phyloP scores from a whole-genome alignment of 352 stramenopile species.

The Globisporangium mamillatum region DNA sequence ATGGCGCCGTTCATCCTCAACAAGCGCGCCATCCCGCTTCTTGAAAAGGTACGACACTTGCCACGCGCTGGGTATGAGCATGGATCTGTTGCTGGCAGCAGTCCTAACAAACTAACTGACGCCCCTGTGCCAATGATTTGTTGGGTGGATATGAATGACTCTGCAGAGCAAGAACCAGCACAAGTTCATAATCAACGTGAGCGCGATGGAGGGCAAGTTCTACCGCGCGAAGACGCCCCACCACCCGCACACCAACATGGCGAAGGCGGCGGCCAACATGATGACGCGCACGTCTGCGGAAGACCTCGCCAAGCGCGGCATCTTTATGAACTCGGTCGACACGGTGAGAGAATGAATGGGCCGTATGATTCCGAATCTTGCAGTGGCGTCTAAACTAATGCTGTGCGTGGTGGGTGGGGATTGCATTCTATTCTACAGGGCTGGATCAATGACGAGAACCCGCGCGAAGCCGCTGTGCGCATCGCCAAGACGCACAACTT shows the following conservation, averaged over 20 bases:
- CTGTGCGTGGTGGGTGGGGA: neutral
- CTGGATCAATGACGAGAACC: slow-evolving; percentile 98
- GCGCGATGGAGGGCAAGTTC: slow-evolving; percentile 96
- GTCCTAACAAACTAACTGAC: neutral
- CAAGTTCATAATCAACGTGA: slow-evolving; percentile 93
- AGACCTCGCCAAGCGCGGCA: slow-evolving; percentile 82
- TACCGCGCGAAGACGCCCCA: slow-evolving; percentile 93
- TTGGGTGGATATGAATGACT: neutral
- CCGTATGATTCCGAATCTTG: too few relatives aligned
- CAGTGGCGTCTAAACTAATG: neutral
- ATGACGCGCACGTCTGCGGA: slow-evolving; percentile 91
- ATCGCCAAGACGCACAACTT: slow-evolving; percentile 93
- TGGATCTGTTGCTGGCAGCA: neutral
- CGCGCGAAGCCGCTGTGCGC: slow-evolving; percentile 85
- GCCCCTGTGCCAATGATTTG: neutral
- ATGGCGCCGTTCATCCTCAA: slow-evolving; percentile 95
- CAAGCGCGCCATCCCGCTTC: slow-evolving; percentile 63
- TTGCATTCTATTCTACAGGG: slow-evolving; percentile 31
- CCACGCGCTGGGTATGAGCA: neutral
- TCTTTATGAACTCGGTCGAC: slow-evolving; percentile 96
- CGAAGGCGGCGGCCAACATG: slow-evolving; percentile 96
- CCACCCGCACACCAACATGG: slow-evolving; percentile 96
- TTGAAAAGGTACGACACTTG: slow-evolving; percentile 43
- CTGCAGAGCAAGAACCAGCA: slow-evolving; percentile 40
- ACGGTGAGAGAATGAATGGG: slow-evolving; percentile 43